Conservation (phyloP, 1,284 basidiomycete genomes). For the Athelia psychrophila region DNA sequence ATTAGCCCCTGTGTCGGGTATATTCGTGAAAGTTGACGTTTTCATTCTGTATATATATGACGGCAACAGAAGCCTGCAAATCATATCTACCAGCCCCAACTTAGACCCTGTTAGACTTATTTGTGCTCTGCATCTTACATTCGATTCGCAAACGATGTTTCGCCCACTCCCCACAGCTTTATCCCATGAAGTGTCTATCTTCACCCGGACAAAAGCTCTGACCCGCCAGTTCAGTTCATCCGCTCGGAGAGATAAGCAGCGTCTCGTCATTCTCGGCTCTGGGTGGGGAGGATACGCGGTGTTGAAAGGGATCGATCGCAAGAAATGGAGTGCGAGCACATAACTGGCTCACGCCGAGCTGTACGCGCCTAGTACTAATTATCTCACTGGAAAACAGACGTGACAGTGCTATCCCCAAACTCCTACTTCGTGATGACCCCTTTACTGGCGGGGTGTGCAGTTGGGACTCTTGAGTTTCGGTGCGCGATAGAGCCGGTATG, state of each 20-base stretch:
- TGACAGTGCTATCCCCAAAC: slow-evolving; percentile 71
- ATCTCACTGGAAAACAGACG: slow-evolving; percentile 39
- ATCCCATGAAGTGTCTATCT: no score
- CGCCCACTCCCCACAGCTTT: no score
- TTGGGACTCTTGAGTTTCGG: slow-evolving; percentile 82
- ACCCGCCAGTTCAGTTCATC: slow-evolving; percentile 35
- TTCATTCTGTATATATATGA: no score
- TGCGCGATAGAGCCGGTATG: slow-evolving; percentile 80
- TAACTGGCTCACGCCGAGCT: slow-evolving; percentile 3
- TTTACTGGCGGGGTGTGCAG: slow-evolving; percentile 71
- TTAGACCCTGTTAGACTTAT: no score
- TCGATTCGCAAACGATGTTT: no score
- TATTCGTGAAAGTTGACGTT: no score
- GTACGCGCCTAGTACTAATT: no score
- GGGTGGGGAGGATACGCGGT: slow-evolving; percentile 86
- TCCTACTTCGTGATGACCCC: slow-evolving; percentile 87
- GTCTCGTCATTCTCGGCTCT: slow-evolving; percentile 78
- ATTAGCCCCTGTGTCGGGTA: no score
- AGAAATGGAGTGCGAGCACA: slow-evolving; percentile 53
- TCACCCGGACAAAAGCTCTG: not conserved
- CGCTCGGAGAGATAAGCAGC: slow-evolving; percentile 41
- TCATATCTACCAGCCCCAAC: no score
- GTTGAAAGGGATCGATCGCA: slow-evolving; percentile 62
- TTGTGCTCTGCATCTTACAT: no score
- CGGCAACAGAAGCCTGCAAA: no score